These are phyloP conservation scores for Chenopodium berlandieri DNA, from an alignment of 148 eudicot genomes.

Conservation along the genomic window DNA sequence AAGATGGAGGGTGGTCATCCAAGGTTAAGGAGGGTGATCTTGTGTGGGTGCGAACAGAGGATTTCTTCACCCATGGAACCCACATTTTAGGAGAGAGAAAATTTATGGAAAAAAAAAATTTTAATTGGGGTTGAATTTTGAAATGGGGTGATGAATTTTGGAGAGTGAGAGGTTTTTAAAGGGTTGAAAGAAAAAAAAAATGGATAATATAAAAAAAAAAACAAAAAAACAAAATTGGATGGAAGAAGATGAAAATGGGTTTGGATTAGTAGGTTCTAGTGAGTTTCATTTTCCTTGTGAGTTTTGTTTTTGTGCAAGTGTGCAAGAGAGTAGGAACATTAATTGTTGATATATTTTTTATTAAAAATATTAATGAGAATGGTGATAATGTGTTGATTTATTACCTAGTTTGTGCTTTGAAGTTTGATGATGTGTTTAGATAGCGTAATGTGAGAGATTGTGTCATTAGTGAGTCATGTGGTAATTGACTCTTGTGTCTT, in stretches of 20 bases:
- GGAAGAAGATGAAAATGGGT: neutral
- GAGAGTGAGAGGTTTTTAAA: neutral
- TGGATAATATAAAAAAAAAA: too few species aligned
- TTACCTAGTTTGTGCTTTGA: neutral
- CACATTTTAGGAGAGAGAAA: conserved; percentile 19
- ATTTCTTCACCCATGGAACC: conserved; percentile 29
- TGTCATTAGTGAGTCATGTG: neutral
- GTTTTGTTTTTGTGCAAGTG: too few species aligned
- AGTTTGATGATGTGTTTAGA: neutral
- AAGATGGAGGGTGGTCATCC: neutral
- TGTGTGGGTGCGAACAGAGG: conserved; percentile 4
- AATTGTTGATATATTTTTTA: too few species aligned
- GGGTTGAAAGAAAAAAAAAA: too few species aligned
- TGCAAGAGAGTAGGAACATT: neutral
- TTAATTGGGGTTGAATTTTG: neutral
- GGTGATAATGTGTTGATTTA: neutral
- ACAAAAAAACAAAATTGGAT: neutral
- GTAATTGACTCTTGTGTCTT: neutral
- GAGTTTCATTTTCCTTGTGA: neutral
- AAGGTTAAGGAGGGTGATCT: neutral
- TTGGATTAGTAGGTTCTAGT: neutral
- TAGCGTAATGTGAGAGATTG: neutral
- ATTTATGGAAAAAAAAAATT: too few species aligned
- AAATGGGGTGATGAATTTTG: neutral
- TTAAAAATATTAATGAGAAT: too few species aligned